Evolutionary conservation across 768 basidiomycete genomes (phyloP), one percentile per base, ranked within the genome.

Genomic region (Tylopilus cervinicoccineus): DNA sequence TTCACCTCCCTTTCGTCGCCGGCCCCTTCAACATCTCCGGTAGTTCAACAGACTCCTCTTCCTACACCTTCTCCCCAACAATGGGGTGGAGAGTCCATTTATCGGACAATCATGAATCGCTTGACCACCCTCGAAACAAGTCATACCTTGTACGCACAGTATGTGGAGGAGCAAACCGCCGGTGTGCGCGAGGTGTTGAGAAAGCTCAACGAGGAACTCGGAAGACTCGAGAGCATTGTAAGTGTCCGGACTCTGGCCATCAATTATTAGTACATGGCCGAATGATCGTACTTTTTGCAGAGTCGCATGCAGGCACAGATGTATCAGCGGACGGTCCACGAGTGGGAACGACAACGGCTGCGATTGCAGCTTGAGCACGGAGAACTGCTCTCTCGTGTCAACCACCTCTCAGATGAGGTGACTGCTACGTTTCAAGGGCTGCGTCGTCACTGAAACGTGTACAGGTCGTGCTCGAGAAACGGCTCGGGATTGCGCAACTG

Each of bases 21-120:
- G 6, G 24, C 51, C 24, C 13, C 41, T 12, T 42, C 49, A 7
- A 9, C 26, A 4, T 38, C 42, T 16, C 28, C 53, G 0, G 16
- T 19, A 2, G 38, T 37, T 27, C 54, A 49, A 29, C 53, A 52
- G 33, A 38, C 45, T 5, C 28, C 46, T 5, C 23, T 46, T 5
- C 55, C 56, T 11, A 19, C 38, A 10, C 43, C 34, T 2, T 23
- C 54, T 36, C 23, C 51, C 3, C n/a, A 29, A 6, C 62, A 64
- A 10, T 54, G 64, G 47, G 41, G 57, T 12, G 90, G 89, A 20
- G 96, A 99, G 64, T 94, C 92, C 2, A 93, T 99, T 55, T 98
- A 96, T 59, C 86, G 93, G 8, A 90, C 86, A 12, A 99, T 98
- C 56, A 94, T 94, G 83, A 95, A 96, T 57, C 84, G 93, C 7